These are phyloP conservation scores for Conidiobolus incongruus DNA, from an alignment of 371 early-diverging fungal genomes.

Conservation along the genomic window DNA sequence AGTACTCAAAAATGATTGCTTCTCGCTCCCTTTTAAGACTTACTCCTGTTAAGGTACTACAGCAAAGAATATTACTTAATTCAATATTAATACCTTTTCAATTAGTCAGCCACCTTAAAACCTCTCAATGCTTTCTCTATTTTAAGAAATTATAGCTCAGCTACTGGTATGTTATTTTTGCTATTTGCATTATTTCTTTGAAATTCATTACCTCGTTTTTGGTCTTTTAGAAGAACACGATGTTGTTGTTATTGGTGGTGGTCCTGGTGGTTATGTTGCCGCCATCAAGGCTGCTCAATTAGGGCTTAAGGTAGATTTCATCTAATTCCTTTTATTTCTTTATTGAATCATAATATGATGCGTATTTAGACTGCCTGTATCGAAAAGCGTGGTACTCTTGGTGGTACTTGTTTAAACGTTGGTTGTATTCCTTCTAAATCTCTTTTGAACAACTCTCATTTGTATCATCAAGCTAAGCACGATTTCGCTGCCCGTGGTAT, in stretches of 20 bases:
- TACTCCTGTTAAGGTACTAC: too few species aligned
- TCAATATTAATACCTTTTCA: too few species aligned
- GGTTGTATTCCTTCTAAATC: conserved; percentile 98
- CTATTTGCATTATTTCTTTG: background rate
- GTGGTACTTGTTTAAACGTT: conserved; percentile 96
- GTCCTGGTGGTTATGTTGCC: conserved; percentile 96
- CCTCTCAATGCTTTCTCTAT: background rate
- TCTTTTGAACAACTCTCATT: conserved; percentile 92
- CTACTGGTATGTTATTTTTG: background rate
- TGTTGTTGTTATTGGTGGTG: conserved; percentile 80
- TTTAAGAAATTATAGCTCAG: background rate
- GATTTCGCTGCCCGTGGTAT: conserved; percentile 85
- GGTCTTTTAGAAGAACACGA: conserved; percentile 32
- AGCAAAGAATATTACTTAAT: too few species aligned
- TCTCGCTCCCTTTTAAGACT: too few species aligned
- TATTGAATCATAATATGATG: background rate
- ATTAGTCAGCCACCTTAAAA: too few species aligned
- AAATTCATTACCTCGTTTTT: background rate
- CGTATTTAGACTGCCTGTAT: conserved; percentile 70
- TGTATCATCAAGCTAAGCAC: conserved; percentile 83
- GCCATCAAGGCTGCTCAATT: conserved; percentile 97
- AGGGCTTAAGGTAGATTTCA: conserved; percentile 62
- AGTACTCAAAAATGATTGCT: too few species aligned
- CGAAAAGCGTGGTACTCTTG: conserved; percentile 88
- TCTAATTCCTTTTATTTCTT: background rate